Percentiles rank a stretch among this genome's conserved stretches.
These are phyloP conservation scores for Leccinum longicurvipes DNA, from an alignment of 768 basidiomycete species.

Conservation along the genomic window DNA sequence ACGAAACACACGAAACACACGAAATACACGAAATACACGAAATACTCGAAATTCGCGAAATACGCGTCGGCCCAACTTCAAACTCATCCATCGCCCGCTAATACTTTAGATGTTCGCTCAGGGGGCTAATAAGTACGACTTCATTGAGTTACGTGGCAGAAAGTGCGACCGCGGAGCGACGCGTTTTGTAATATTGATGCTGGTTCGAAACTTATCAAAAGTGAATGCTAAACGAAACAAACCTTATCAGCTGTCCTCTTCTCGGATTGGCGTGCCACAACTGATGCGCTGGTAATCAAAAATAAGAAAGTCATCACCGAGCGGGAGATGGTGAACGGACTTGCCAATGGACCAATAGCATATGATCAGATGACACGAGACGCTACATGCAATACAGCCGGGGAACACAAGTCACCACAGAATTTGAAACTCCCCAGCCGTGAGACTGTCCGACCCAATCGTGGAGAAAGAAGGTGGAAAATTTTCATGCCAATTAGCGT, in stretches of 20 bases:
- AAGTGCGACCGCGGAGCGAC: background rate
- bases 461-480: constrained; percentile 12
- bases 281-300: background rate
- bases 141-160: background rate
- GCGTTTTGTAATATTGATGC: background rate
- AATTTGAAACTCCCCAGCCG: background rate
- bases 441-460: constrained; percentile 12
- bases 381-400: background rate
- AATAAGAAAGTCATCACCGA: background rate
- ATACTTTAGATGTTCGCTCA: background rate
- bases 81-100: no score
- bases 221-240: background rate
- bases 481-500: background rate
- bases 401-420: background rate
- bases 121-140: background rate
- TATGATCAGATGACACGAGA: background rate
- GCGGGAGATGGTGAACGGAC: background rate
- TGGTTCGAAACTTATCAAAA: background rate
- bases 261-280: background rate
- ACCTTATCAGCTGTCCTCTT: background rate
- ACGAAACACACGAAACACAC: no score
- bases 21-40: no score
- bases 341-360: background rate
- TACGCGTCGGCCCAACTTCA: no score
- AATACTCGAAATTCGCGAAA: no score